Percentiles rank a stretch among this genome's conserved stretches.
Conservation (phyloP, 805 yeast genomes). For the Pichia thaimueangensis region DNA sequence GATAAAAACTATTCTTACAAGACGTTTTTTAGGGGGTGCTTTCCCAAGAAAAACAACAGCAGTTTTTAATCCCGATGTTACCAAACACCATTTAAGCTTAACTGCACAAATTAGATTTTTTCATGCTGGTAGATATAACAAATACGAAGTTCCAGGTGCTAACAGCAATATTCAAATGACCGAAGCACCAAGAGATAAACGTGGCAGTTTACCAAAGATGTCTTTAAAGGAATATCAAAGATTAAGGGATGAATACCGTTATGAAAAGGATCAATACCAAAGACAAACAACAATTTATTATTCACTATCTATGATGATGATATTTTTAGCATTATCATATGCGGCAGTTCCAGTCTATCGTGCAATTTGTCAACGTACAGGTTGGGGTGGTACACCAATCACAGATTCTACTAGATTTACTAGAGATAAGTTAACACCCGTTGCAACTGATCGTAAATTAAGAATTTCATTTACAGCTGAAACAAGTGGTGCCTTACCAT, state of each 20-base stretch:
- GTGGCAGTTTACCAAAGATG: conserved; percentile 24
- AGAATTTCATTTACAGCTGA: conserved; percentile 87
- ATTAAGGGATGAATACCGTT: conserved; percentile 23
- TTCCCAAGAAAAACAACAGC: too few relatives aligned
- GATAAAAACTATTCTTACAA: neutral
- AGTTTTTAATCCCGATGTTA: too few relatives aligned
- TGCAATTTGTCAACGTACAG: conserved; percentile 88
- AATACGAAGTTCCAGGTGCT: conserved; percentile 15
- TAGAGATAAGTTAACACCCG: conserved; percentile 81
- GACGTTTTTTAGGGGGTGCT: neutral
- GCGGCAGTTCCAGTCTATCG: conserved; percentile 91
- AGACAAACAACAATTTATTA: conserved; percentile 59
- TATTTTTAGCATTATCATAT: conserved; percentile 72
- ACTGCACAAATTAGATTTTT: neutral
- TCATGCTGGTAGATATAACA: neutral
- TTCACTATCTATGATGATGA: conserved; percentile 58
- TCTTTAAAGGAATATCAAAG: conserved; percentile 27
- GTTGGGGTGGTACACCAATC: conserved; percentile 93
- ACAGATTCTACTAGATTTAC: conserved; percentile 79
- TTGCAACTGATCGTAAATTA: conserved; percentile 75
- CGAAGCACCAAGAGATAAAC: conserved; percentile 11
- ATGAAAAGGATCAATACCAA: conserved; percentile 26
- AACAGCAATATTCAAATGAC: conserved; percentile 4
- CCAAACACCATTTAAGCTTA: neutral
- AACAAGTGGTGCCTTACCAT: conserved; percentile 83